A percentile compares a stretch with the other conserved stretches of the same genome.
Evolutionary conservation across 140 eudicot species (phyloP).

Genomic region (Cichorium intybus): DNA sequence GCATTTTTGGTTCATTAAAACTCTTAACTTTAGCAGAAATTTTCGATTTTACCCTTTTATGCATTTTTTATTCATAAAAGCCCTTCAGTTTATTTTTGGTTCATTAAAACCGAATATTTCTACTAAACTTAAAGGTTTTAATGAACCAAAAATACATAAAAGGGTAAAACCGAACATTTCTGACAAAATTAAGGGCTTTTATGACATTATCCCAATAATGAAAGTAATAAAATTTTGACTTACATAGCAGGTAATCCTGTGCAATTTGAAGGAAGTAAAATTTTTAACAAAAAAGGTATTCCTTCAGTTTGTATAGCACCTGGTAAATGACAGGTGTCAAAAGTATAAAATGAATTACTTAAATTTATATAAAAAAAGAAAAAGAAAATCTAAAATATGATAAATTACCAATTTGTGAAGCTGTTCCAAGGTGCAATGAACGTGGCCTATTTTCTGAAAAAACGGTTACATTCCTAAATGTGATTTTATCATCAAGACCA

Average conservation of each 20-base stretch:
- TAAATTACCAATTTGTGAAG: conserved; percentile 77
- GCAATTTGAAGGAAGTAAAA: conserved; percentile 72
- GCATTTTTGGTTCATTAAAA: too few relatives aligned
- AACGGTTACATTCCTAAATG: conserved; percentile 76
- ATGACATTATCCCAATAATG: too few relatives aligned
- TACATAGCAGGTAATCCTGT: conserved; percentile 80
- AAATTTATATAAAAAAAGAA: background rate
- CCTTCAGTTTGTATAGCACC: conserved; percentile 97
- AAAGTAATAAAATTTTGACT: conserved; percentile 37
- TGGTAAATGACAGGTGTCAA: conserved; percentile 21
- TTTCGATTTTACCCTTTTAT: too few relatives aligned
- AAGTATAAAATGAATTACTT: background rate
- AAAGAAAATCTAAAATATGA: conserved; percentile 5
- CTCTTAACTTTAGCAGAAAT: too few relatives aligned
- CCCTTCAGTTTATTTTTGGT: too few relatives aligned
- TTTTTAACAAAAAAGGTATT: conserved; percentile 74
- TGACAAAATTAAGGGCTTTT: too few relatives aligned
- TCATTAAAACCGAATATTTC: too few relatives aligned
- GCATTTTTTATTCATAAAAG: too few relatives aligned
- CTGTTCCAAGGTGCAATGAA: conserved; percentile 81
- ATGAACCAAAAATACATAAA: too few relatives aligned
- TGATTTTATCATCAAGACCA: conserved; percentile 77
- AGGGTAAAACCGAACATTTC: too few relatives aligned
- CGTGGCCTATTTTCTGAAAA: conserved; percentile 87
- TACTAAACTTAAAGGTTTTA: too few relatives aligned